Evolutionary conservation across 345 rosid genomes (phyloP).

Genomic region (Adansonia digitata): DNA sequence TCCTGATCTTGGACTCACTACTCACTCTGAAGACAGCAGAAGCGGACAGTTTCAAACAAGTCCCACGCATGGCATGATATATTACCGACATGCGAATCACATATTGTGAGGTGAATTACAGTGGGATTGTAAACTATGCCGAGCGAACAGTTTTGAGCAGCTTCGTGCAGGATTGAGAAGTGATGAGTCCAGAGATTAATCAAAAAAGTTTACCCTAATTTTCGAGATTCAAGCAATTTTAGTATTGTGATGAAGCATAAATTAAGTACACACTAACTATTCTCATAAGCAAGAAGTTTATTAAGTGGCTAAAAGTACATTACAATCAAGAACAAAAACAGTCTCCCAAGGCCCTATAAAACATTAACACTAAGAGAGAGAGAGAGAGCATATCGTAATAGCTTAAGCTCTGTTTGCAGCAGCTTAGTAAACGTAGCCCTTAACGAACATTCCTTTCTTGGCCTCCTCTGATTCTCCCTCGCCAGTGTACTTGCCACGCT

Average conservation of each 20-base stretch:
- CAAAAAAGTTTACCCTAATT: not conserved
- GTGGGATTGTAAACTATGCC: not conserved
- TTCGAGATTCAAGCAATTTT: not conserved
- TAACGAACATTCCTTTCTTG: constrained; percentile 86
- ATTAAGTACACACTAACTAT: constrained; percentile 19
- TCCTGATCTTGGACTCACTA: not conserved
- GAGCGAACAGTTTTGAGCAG: not conserved
- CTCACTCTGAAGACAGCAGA: not conserved
- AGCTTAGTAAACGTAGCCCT: constrained; percentile 69
- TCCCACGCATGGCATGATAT: too few species aligned
- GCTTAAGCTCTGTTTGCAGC: constrained; percentile 11
- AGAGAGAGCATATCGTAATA: constrained; percentile 11
- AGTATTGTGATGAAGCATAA: not conserved
- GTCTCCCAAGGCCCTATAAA: constrained; percentile 34
- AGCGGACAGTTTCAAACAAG: too few species aligned
- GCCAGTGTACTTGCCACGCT: constrained; percentile 89
- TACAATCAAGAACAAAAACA: constrained; percentile 35
- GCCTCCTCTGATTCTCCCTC: constrained; percentile 95
- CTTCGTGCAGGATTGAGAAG: not conserved
- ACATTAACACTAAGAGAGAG: constrained; percentile 20
- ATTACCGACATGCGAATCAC: too few species aligned
- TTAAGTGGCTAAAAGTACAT: constrained; percentile 33
- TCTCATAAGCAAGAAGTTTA: constrained; percentile 32
- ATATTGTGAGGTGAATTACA: not conserved
- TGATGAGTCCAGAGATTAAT: not conserved